These are phyloP conservation scores for Echeveria elegans DNA, from an alignment of 164 flowering plant genomes.

Conservation along the genomic window DNA sequence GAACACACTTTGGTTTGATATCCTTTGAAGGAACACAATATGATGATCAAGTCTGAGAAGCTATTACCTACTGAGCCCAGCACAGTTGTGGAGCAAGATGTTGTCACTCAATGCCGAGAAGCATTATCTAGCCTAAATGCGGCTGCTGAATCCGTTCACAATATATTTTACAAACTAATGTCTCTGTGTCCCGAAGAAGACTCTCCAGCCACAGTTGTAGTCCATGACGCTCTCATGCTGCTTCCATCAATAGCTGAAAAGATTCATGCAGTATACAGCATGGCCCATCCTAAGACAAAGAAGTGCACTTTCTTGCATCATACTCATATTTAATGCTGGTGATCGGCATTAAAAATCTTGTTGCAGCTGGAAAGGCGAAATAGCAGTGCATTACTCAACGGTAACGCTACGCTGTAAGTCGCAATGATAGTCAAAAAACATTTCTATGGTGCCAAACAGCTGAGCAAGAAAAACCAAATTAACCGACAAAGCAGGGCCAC, in stretches of 20 bases:
- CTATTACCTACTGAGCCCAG: conserved; percentile 1
- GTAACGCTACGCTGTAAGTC: no score
- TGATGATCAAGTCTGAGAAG: neutral
- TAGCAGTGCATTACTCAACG: neutral
- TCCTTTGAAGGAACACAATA: conserved; percentile 12
- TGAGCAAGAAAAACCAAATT: no score
- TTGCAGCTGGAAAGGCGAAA: neutral
- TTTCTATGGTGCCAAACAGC: no score
- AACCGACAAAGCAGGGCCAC: no score
- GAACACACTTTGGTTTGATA: neutral
- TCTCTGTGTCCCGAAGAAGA: conserved; percentile 16
- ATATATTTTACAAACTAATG: conserved; percentile 26
- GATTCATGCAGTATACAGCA: conserved; percentile 25
- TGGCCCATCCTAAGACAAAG: conserved; percentile 12
- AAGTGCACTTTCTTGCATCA: neutral
- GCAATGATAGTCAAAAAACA: no score
- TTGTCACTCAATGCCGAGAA: conserved; percentile 26
- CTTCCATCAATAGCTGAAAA: conserved; percentile 35
- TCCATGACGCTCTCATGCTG: conserved; percentile 22
- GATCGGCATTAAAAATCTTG: neutral
- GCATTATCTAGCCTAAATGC: conserved; percentile 33
- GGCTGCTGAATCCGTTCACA: conserved; percentile 32
- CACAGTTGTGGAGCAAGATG: conserved; percentile 18
- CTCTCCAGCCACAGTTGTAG: conserved; percentile 18
- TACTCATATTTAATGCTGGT: neutral